Evolutionary conservation across 768 basidiomycete species (phyloP).

Genomic region (Naganishia onofrii): DNA sequence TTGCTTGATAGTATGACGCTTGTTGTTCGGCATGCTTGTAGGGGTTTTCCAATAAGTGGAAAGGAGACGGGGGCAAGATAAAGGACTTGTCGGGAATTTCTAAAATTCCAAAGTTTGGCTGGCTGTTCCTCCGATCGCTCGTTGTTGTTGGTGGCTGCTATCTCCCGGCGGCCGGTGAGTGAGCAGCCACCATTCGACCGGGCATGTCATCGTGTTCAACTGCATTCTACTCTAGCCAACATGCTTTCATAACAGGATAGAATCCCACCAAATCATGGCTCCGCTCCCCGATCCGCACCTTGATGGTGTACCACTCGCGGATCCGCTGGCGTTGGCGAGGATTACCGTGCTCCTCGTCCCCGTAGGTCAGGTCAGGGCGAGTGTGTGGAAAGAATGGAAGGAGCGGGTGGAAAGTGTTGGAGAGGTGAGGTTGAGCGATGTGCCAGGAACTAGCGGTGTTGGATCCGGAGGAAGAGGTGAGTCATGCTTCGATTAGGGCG

Average conservation of each 20-base stretch:
- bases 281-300: slow-evolving; percentile 32
- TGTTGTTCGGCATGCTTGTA: slow-evolving; percentile 45
- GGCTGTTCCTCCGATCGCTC: not conserved
- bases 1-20: slow-evolving; percentile 48
- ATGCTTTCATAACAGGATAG: not conserved
- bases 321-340: slow-evolving; percentile 67
- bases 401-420: slow-evolving; percentile 71
- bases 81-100: not conserved
- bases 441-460: slow-evolving; percentile 47
- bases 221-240: not conserved
- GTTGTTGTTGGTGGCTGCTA: too few species aligned
- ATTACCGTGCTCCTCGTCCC: slow-evolving; percentile 81
- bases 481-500: not conserved
- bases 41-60: not conserved
- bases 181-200: not conserved
- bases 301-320: slow-evolving; percentile 33
- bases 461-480: slow-evolving; percentile 30
- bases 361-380: slow-evolving; percentile 68
- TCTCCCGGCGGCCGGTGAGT: slow-evolving; percentile 1
- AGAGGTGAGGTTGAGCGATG: slow-evolving; percentile 72
- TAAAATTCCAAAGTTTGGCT: not conserved
- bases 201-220: slow-evolving; percentile 7
- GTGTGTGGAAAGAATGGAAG: slow-evolving; percentile 72
- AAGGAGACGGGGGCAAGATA: not conserved
- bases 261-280: not conserved